These are phyloP conservation scores for Zostera marina DNA, from an alignment of 116 monocot species.

Conservation along the genomic window DNA sequence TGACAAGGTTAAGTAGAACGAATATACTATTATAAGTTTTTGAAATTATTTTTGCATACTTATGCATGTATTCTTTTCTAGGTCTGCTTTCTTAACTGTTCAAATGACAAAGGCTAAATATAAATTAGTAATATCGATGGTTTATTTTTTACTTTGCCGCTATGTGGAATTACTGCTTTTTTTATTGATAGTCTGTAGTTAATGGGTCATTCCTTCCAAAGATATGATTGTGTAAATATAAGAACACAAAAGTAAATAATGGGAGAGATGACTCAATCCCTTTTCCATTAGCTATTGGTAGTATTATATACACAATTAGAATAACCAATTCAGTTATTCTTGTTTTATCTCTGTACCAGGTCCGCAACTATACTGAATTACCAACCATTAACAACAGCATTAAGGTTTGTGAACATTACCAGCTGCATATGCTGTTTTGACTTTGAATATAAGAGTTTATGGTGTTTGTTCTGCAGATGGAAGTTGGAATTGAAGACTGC, in stretches of 20 bases:
- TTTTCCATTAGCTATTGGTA: background rate
- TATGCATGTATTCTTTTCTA: too few relatives aligned
- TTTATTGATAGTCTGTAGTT: background rate
- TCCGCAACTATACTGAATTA: constrained; percentile 54
- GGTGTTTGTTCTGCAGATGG: constrained; percentile 47
- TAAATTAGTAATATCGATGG: background rate
- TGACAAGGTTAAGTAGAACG: too few relatives aligned
- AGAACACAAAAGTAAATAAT: background rate
- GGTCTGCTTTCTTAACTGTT: too few relatives aligned
- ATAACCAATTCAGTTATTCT: too few relatives aligned
- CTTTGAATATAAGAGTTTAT: background rate
- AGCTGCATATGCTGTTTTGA: too few relatives aligned
- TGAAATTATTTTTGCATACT: too few relatives aligned
- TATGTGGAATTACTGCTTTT: background rate
- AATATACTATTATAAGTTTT: too few relatives aligned
- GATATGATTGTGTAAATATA: background rate
- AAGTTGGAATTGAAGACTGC: constrained; percentile 99
- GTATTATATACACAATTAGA: too few relatives aligned
- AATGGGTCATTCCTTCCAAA: background rate
- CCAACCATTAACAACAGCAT: constrained; percentile 97
- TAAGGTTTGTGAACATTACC: constrained; percentile 36
- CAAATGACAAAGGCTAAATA: background rate
- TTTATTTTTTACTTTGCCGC: background rate
- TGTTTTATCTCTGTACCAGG: constrained; percentile 17
- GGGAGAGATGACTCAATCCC: background rate